Conservation (phyloP, 306 rosid genomes). For the Cucurbita pepo region DNA sequence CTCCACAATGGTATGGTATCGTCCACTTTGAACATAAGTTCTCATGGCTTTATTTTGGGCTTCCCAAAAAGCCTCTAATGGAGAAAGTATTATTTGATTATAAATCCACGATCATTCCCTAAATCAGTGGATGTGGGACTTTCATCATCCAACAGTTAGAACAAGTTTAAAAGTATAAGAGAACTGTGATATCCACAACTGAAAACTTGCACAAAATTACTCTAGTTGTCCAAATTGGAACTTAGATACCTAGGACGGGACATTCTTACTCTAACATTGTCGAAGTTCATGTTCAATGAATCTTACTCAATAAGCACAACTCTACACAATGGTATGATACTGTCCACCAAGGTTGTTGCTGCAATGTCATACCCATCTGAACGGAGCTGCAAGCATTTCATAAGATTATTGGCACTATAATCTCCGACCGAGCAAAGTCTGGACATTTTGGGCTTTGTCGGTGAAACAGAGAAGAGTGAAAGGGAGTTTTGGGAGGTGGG, state of each 20-base stretch:
- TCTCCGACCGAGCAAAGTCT: constrained; percentile 22
- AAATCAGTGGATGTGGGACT: too few relatives aligned
- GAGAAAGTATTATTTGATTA: too few relatives aligned
- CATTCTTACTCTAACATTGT: constrained; percentile 51
- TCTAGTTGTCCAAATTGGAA: constrained; percentile 25
- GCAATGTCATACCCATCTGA: constrained; percentile 83
- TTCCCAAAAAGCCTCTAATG: too few relatives aligned
- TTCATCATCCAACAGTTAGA: too few relatives aligned
- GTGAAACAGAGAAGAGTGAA: constrained; percentile 16
- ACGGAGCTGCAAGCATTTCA: constrained; percentile 38
- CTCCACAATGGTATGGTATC: too few relatives aligned
- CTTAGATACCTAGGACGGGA: constrained; percentile 40
- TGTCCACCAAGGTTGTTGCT: constrained; percentile 4
- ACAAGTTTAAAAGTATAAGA: neutral
- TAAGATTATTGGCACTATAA: neutral
- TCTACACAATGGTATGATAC: too few relatives aligned
- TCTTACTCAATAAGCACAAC: constrained; percentile 19
- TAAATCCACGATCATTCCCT: too few relatives aligned
- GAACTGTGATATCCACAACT: neutral
- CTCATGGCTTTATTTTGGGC: too few relatives aligned
- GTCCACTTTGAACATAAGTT: too few relatives aligned
- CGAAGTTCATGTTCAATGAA: constrained; percentile 56
- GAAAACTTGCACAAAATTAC: neutral
- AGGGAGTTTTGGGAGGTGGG: constrained; percentile 13
- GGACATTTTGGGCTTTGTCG: constrained; percentile 10